Evolutionary conservation across 2,329 filamentous ascomycete genomes (phyloP), one percentile per base, ranked within the genome.

Genomic region (Talaromyces sp.): DNA sequence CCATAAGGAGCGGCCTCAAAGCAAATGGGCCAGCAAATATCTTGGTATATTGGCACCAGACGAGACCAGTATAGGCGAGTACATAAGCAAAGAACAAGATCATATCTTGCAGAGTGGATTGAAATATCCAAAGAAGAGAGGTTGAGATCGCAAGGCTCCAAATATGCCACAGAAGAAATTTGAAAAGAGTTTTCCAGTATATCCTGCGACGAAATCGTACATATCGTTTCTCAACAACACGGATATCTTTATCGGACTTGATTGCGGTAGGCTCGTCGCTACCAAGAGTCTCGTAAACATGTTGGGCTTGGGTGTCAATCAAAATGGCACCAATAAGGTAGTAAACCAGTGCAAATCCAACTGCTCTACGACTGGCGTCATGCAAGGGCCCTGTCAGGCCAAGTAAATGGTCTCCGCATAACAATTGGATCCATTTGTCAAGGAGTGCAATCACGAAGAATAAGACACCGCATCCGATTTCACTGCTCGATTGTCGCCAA

Each of bases 341-440:
- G 63, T 84, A 84, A 0, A 79, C 79, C 30, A 84, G 70, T n/a
- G 79, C 78, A 56, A 83, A 82, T 1, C 82, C 81, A 19, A 82
- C 75, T 32, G 78, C 74, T 53, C 80, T 68, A 10, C 78, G 74
- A 49, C 74, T 71, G 1, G 71, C 65, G 11, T 72, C 67, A 36
- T 71, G 72, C 22, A 67, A 41, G 14, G 66, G 62, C 4, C 66
- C 57, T 2, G 66, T 65, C 10, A 81, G 64, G 53, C 77, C 77
- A 14, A 77, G 58, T 0, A 76, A 54, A 16, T 71, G 65, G 16
- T 70, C 70, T 14, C 80, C 80, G 49, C 74, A 75, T 13, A 82
- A 63, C 3, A 83, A 60, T 24, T 75, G 71, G 4, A 81, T 69
- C 81, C 81, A 83, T 53, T 81, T 81, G 57, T 83, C 81, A 57